These are phyloP conservation scores for Kwoniella sp. DNA, from an alignment of 768 basidiomycete species.

Conservation along the genomic window DNA sequence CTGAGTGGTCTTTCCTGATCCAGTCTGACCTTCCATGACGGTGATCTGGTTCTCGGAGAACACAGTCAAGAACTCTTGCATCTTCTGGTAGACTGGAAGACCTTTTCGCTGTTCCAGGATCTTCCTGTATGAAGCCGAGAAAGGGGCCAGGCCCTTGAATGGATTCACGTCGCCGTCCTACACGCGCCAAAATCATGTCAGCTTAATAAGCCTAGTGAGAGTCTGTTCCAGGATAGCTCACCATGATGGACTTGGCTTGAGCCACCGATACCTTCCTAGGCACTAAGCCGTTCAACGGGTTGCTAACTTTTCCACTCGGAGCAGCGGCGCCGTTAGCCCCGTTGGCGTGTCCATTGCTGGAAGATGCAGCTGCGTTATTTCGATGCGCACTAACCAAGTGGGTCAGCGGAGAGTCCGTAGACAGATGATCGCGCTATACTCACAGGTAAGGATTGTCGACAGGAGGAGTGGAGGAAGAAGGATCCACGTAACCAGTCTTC, in stretches of 20 bases:
- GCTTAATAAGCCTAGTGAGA: neutral
- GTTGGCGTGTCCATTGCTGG: slow-evolving; percentile 28
- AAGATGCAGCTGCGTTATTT: slow-evolving; percentile 13
- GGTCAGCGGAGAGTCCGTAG: slow-evolving; percentile 2
- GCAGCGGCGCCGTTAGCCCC: slow-evolving; percentile 26
- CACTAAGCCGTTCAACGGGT: slow-evolving; percentile 74
- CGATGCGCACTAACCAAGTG: slow-evolving; percentile 7
- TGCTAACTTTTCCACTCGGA: slow-evolving; percentile 18
- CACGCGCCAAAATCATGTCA: neutral
- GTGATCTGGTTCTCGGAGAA: slow-evolving; percentile 80
- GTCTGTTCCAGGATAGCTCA: slow-evolving; percentile 56
- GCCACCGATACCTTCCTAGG: slow-evolving; percentile 68
- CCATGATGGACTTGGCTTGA: slow-evolving; percentile 72
- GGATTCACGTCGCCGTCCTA: slow-evolving; percentile 82
- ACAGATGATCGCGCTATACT: slow-evolving; percentile 4
- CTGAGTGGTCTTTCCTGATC: slow-evolving; percentile 94
- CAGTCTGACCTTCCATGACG: slow-evolving; percentile 75
- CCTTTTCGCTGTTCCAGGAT: slow-evolving; percentile 82
- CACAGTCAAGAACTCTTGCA: slow-evolving; percentile 88
- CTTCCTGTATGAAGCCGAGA: slow-evolving; percentile 77
- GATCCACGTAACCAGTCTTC: slow-evolving; percentile 16
- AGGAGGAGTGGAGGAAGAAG: slow-evolving; percentile 27
- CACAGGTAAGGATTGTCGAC: slow-evolving; percentile 53
- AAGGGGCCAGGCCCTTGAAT: slow-evolving; percentile 74
- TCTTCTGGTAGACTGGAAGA: slow-evolving; percentile 86